Conservation (phyloP, 2,329 filamentous ascomycete genomes). For the Chaetomium strumarium region DNA sequence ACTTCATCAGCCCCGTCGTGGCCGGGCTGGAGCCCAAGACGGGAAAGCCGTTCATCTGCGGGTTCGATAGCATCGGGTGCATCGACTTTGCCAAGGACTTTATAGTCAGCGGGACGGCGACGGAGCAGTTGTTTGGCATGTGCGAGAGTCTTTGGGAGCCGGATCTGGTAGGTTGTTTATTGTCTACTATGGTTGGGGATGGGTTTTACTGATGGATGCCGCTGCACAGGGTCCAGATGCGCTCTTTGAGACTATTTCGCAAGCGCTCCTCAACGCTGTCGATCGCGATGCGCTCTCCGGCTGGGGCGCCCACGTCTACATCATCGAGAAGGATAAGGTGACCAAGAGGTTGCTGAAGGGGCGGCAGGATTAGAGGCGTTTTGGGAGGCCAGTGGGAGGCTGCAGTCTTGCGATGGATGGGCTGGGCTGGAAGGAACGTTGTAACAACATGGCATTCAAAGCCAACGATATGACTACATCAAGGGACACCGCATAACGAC, state of each 20-base stretch:
- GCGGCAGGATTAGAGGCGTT: conserved; percentile 69
- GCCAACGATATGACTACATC: conserved; percentile 3
- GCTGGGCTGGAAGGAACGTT: conserved; percentile 8
- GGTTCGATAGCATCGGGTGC: conserved; percentile 97
- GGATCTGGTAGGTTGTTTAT: conserved; percentile 64
- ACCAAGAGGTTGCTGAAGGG: conserved; percentile 98
- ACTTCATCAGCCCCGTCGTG: conserved; percentile 91
- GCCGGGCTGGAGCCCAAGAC: conserved; percentile 93
- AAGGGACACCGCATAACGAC: conserved; percentile 6
- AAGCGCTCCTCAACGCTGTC: conserved; percentile 89
- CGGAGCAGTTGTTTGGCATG: conserved; percentile 97
- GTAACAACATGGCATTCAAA: conserved; percentile 12
- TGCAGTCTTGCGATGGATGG: background rate
- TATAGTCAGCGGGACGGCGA: conserved; percentile 93
- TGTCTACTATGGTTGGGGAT: background rate
- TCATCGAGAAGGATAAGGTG: conserved; percentile 99
- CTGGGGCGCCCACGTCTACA: conserved; percentile 98
- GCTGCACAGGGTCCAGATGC: conserved; percentile 70
- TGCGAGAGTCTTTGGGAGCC: conserved; percentile 98
- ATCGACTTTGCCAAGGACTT: conserved; percentile 99
- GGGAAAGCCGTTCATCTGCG: conserved; percentile 94
- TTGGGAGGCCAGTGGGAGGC: background rate
- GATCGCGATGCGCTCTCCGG: conserved; percentile 95
- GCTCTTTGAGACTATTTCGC: conserved; percentile 96
- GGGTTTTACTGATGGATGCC: background rate